These are phyloP conservation scores for Guyanaporus albipodus DNA, from an alignment of 768 basidiomycete genomes.

Conservation along the genomic window DNA sequence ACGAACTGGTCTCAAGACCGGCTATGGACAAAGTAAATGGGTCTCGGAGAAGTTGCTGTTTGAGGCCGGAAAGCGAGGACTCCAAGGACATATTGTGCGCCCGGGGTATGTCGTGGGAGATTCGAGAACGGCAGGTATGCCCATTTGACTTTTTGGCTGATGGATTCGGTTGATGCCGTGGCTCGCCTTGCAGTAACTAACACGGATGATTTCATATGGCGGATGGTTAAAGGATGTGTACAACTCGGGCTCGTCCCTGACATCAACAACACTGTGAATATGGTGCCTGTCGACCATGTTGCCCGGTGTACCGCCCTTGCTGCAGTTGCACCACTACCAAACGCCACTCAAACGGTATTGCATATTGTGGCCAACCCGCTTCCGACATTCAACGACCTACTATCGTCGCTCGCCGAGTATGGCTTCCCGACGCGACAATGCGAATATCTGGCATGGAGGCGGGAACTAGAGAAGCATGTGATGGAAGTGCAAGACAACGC, in stretches of 20 bases:
- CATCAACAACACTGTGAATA: constrained; percentile 97
- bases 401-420: constrained; percentile 68
- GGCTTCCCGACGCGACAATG: constrained; percentile 76
- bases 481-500: constrained; percentile 95
- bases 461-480: constrained; percentile 90
- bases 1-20: constrained; percentile 67
- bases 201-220: constrained; percentile 99
- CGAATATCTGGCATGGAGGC: constrained; percentile 91
- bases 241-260: constrained; percentile 96
- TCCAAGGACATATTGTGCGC: constrained; percentile 82
- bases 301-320: constrained; percentile 78
- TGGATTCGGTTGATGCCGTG: background rate
- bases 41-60: constrained; percentile 93
- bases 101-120: constrained; percentile 97
- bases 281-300: constrained; percentile 97
- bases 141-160: background rate
- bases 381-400: constrained; percentile 85
- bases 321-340: constrained; percentile 54
- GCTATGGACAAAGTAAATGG: constrained; percentile 99
- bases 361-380: constrained; percentile 86
- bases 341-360: constrained; percentile 53
- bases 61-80: constrained; percentile 84
- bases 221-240: constrained; percentile 96
- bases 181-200: constrained; percentile 69
- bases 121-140: constrained; percentile 76